These are phyloP conservation scores for Globisporangium takayamanum DNA, from an alignment of 352 stramenopile species.

Conservation along the genomic window DNA sequence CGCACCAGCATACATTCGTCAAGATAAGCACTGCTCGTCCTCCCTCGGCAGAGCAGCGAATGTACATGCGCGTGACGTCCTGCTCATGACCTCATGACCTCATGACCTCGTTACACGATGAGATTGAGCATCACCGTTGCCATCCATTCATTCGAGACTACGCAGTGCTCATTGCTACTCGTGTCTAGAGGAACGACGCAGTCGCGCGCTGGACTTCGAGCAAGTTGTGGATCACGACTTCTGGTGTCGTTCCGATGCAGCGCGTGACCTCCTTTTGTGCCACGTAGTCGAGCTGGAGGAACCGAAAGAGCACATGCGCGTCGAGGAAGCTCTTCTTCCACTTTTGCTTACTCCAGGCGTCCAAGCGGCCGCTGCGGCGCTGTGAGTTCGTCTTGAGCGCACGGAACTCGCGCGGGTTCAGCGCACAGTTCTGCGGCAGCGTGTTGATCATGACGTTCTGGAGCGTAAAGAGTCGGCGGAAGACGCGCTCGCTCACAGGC, in stretches of 20 bases:
- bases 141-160: no score
- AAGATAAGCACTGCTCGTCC: no score
- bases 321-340: constrained; percentile 88
- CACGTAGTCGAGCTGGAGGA: constrained; percentile 80
- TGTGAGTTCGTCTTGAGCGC: constrained; percentile 64
- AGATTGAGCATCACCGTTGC: no score
- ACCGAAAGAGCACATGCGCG: constrained; percentile 71
- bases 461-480: constrained; percentile 81
- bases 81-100: no score
- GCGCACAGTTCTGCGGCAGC: constrained; percentile 72
- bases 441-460: constrained; percentile 90
- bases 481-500: constrained; percentile 71
- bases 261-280: constrained; percentile 84
- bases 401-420: constrained; percentile 85
- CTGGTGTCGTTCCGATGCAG: constrained; percentile 84
- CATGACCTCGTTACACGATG: no score
- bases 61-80: no score
- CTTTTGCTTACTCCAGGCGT: constrained; percentile 86
- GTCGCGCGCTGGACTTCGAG: constrained; percentile 79
- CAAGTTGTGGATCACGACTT: constrained; percentile 85
- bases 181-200: constrained; percentile 54
- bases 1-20: no score
- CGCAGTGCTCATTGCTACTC: background rate
- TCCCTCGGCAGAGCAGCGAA: no score
- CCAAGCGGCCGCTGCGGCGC: constrained; percentile 47